Evolutionary conservation across 306 rosid genomes (phyloP), one percentile per base, ranked within the genome.

Genomic region (Cercis canadensis): DNA sequence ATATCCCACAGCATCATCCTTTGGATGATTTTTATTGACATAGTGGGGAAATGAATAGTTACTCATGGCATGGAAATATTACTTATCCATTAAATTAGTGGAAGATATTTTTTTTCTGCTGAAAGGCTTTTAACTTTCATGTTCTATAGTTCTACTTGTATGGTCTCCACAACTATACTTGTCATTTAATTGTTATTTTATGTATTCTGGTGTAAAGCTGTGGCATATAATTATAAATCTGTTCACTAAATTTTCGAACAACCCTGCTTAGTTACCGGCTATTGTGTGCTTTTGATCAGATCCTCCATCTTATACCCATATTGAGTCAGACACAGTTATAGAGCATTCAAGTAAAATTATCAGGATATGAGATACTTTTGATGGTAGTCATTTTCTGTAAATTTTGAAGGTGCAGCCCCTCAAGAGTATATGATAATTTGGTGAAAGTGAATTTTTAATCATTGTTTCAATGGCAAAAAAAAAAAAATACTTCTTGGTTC

Each of bases 171-270:
- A 46, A 12, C 44, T 45, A 36, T 5, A 13, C 32, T 57, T 46
- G n/a, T 50, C 56, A 8, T 37, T 65, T 36, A 8, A 0, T 13
- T 10, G 13, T 44, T 46, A 11, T 45, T 19, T 65, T 15, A 56
- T 16, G 17, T 11, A 57, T 21, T 56, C 61, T 19, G 16, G 54
- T 66, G 56, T 40, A 15, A 14, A 56, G 41, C 45, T 45, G 12
- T 64, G 41, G 57, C 55, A 53, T 41, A 18, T 54, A 53, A 31
- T 57, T 36, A 43, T 64, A 18, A 55, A 16, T 74, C 19, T 18
- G 63, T 43, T 13, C 37, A 40, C 33, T 44, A 36, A 44, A 53
- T 37, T 45, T 74, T 56, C 45, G 10, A 50, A 50, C 39, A 56
- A 13, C 31, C 11, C 37, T 8, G 44, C 17, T 31, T 19, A 58